Conservation (phyloP, 495 filamentous ascomycete genomes). For the Hypoxylon cercidicola region DNA sequence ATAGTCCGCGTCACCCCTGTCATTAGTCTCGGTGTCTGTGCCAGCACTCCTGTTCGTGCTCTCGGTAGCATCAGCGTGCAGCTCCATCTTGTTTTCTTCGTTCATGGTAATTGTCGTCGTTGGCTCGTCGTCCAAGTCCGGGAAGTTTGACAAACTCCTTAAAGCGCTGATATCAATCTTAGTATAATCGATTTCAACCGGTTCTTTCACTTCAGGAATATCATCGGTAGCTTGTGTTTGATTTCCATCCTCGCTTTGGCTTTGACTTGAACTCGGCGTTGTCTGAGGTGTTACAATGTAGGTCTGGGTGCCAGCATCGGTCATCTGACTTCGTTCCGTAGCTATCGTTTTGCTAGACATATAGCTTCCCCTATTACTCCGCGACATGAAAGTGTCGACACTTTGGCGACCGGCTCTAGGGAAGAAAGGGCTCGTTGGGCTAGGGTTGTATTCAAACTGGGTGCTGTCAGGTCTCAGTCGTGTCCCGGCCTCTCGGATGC, state of each 20-base stretch:
- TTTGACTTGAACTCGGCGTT: constrained; percentile 54
- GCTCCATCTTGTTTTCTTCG: constrained; percentile 37
- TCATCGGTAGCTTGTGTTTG: constrained; percentile 48
- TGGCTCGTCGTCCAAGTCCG: constrained; percentile 38
- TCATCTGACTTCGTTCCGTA: constrained; percentile 69
- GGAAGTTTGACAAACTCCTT: constrained; percentile 47
- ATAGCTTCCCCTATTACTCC: constrained; percentile 74
- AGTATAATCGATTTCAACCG: constrained; percentile 64
- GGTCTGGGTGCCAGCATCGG: constrained; percentile 65
- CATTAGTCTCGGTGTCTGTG: constrained; percentile 7
- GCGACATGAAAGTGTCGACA: constrained; percentile 66
- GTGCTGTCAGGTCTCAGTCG: constrained; percentile 73
- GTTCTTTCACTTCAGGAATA: constrained; percentile 52
- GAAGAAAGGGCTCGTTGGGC: constrained; percentile 79
- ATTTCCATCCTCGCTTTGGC: constrained; percentile 58
- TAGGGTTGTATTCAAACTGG: constrained; percentile 82
- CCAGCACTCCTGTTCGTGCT: constrained; percentile 11
- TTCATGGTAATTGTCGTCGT: constrained; percentile 32
- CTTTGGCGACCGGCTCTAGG: constrained; percentile 73
- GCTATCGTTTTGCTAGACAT: constrained; percentile 66
- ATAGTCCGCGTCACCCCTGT: constrained; percentile 26
- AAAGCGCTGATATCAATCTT: constrained; percentile 62
- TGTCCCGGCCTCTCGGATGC: constrained; percentile 86
- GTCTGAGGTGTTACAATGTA: constrained; percentile 62
- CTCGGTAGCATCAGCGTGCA: constrained; percentile 45